A percentile compares a stretch with the other conserved stretches of the same genome.
These are phyloP conservation scores for Capsicum chinense DNA, from an alignment of 257 asterid genomes.

Conservation along the genomic window DNA sequence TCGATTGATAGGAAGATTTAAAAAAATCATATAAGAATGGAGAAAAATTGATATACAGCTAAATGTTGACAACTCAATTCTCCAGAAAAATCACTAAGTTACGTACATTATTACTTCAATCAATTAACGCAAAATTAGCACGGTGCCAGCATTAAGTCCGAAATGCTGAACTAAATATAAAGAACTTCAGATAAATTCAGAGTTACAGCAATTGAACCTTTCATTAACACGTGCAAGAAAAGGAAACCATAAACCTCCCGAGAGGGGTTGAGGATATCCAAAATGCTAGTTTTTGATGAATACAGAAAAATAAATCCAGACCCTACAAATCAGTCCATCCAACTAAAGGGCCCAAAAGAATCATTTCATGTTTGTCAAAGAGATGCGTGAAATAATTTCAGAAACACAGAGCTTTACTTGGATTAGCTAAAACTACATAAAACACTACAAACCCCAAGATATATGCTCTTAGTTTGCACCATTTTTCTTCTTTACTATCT, in stretches of 20 bases:
- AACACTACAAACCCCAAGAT: slow-evolving; percentile 23
- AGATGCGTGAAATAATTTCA: background rate
- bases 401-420: slow-evolving; percentile 20
- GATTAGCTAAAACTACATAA: background rate
- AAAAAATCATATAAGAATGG: background rate
- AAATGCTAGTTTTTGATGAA: background rate
- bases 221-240: background rate
- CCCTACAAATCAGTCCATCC: slow-evolving; percentile 12
- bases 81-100: background rate
- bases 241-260: slow-evolving; percentile 22
- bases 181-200: background rate
- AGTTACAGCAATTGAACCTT: background rate
- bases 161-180: background rate
- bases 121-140: slow-evolving; percentile 15
- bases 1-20: background rate
- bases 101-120: background rate
- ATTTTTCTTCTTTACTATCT: slow-evolving; percentile 6
- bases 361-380: slow-evolving; percentile 21
- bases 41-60: background rate
- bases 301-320: background rate
- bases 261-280: background rate
- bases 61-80: slow-evolving; percentile 13
- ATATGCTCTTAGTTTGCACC: background rate
- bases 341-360: slow-evolving; percentile 14
- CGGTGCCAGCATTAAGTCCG: background rate